phyloP scores from a whole-genome alignment of 129 eudicot genomes.

The Artemisia tridentata region DNA sequence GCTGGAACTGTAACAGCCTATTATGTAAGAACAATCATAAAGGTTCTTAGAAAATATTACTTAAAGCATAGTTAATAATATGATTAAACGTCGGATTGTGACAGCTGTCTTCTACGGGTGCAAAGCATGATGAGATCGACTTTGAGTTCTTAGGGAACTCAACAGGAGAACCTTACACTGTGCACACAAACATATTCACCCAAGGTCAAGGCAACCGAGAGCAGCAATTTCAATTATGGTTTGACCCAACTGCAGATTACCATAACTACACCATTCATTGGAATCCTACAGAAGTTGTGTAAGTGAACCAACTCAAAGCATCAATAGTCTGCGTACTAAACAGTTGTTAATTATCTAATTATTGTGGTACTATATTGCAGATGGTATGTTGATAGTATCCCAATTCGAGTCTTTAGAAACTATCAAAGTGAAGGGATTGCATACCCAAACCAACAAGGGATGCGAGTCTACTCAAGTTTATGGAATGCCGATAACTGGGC shows the following conservation, averaged over 20 bases:
- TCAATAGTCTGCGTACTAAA: neutral
- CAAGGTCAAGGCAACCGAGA: conserved; percentile 70
- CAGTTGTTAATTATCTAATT: neutral
- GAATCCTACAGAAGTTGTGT: conserved; percentile 64
- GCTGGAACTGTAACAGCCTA: conserved; percentile 77
- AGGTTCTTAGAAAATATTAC: neutral
- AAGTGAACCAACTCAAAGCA: conserved; percentile 17
- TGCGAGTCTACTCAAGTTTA: conserved; percentile 65
- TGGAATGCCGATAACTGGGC: conserved; percentile 91
- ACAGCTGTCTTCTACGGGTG: conserved; percentile 57
- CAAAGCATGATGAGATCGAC: conserved; percentile 72
- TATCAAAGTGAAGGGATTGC: conserved; percentile 48
- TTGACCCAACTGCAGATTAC: conserved; percentile 64
- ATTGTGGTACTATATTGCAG: conserved; percentile 26
- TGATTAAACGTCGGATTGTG: neutral
- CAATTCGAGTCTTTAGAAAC: conserved; percentile 64
- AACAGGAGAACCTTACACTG: conserved; percentile 64
- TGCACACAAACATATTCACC: conserved; percentile 73
- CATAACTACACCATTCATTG: conserved; percentile 80
- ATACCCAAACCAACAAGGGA: conserved; percentile 65
- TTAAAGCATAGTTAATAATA: neutral
- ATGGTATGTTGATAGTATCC: conserved; percentile 64
- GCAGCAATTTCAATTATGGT: conserved; percentile 69
- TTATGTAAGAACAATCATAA: conserved; percentile 46
- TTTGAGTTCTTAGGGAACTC: conserved; percentile 83